A percentile compares a stretch with the other conserved stretches of the same genome.
These are phyloP conservation scores for Aspergillus spinulosporus DNA, from an alignment of 2,329 filamentous ascomycete genomes.

Conservation along the genomic window DNA sequence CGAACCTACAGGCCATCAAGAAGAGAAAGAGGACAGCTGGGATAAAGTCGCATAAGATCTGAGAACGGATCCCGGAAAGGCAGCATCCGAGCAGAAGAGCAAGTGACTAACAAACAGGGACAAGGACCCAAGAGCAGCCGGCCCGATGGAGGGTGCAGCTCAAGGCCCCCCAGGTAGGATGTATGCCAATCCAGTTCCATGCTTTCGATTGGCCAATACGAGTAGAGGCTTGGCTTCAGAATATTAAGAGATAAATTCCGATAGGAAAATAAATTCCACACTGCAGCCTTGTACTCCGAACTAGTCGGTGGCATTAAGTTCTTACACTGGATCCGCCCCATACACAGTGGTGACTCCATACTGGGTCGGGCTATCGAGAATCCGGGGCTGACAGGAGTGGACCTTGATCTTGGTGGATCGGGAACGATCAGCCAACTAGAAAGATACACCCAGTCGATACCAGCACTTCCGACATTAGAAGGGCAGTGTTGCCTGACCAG, in stretches of 20 bases:
- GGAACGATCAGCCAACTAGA: too few relatives aligned
- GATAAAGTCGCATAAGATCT: conserved; percentile 1
- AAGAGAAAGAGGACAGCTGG: neutral
- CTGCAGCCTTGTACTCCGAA: neutral
- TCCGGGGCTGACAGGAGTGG: neutral
- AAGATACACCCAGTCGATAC: too few relatives aligned
- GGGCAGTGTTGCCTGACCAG: too few relatives aligned
- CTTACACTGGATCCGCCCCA: neutral
- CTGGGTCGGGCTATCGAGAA: neutral
- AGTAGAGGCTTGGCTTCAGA: too few relatives aligned
- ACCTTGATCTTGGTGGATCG: too few relatives aligned
- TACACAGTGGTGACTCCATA: neutral
- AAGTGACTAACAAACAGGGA: conserved; percentile 6
- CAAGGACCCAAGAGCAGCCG: conserved; percentile 4
- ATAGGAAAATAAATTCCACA: neutral
- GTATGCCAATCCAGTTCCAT: neutral
- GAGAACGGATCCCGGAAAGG: conserved; percentile 9
- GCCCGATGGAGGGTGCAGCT: conserved; percentile 3
- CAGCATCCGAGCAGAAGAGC: conserved; percentile 4
- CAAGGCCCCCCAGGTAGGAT: neutral
- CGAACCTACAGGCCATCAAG: neutral
- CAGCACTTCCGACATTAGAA: too few relatives aligned
- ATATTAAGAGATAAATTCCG: neutral
- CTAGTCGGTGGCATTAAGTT: neutral
- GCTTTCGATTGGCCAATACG: neutral